A percentile compares a stretch with the other conserved stretches of the same genome.
Evolutionary conservation across 495 filamentous ascomycete species (phyloP).

Genomic region (Aspergillus wentii): DNA sequence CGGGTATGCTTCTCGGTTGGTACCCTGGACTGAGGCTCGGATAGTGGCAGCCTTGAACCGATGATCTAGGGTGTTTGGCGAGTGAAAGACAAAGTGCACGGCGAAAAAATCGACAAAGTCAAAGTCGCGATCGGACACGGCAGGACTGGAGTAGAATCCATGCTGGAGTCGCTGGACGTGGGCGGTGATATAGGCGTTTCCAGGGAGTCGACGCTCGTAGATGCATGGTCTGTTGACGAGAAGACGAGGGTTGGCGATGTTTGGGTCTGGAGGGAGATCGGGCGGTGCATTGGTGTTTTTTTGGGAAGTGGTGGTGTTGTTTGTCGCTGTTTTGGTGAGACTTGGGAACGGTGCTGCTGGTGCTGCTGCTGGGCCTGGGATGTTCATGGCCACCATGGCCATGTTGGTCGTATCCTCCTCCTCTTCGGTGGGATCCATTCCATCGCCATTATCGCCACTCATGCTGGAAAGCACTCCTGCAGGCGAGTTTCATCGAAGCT

Average conservation of each 20-base stretch:
- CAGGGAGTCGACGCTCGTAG: slow-evolving; percentile 46
- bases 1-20: slow-evolving; percentile 4
- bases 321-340: too few species aligned
- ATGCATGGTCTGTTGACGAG: slow-evolving; percentile 42
- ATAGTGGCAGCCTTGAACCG: slow-evolving; percentile 47
- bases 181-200: slow-evolving; percentile 46
- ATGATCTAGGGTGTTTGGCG: slow-evolving; percentile 32
- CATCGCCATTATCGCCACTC: too few species aligned
- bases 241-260: slow-evolving; percentile 38
- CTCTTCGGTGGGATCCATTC: too few species aligned
- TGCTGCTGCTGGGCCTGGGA: too few species aligned
- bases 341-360: too few species aligned
- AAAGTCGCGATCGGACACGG: slow-evolving; percentile 35
- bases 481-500: too few species aligned
- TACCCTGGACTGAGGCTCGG: slow-evolving; percentile 28
- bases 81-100: slow-evolving; percentile 46
- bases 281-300: slow-evolving; percentile 6
- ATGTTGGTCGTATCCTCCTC: too few species aligned
- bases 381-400: too few species aligned
- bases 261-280: slow-evolving; percentile 21
- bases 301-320: too few species aligned
- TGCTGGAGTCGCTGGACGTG: slow-evolving; percentile 49
- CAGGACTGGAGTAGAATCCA: slow-evolving; percentile 39
- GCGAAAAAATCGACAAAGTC: slow-evolving; percentile 48
- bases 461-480: too few species aligned